Base-by-base conservation (phyloP, 768 basidiomycete genomes). In the Auricularia sp. region DNA sequence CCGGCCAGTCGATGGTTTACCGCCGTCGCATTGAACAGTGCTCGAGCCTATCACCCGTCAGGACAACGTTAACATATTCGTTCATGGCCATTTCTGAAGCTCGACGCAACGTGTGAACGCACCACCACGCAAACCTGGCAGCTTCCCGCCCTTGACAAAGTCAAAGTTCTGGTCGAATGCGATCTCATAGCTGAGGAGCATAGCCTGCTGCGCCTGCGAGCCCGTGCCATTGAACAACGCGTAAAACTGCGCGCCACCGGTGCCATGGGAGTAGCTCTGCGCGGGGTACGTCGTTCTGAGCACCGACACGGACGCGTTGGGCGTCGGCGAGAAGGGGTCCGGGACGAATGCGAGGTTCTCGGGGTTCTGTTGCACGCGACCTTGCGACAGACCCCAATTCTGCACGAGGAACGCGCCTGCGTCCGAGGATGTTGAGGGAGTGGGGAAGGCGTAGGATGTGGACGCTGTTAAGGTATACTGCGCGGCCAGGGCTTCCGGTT, bases 111-210 rank as follows among this genome's bases (percentile, higher is more conserved):
- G 77, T 3, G 82, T 76, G 62, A 83, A 80, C 3, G 83, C 72
- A 0, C 89, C 90, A 16, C 90, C 89, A 70, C 89, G 78, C 44
- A 91, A 70, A 3, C 90, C 90, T 11, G 90, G 90, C 10, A 92
- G 80, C 76, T 91, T 91, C 24, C 87, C 89, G 33, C 82, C 83
- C 70, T 86, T 85, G 35, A 88, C 86, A 81, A 84, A 92, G 70
- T 87, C 76, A 72, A 88, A 92, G 51, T 73, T 75, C 0, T 74
- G 59, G 65, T 85, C 84, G 71, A 92, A 90, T 1, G 88, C 87
- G 34, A 92, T 76, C 69, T 92, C 89, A 73, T 92, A 91, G 7
- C 84, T 80, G 18, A 90, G 73, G 64, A 89, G 73, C 88, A 91
- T 88, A 51, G 84, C 82, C 67, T 83, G 77, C 34, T 81, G 79